Conservation (phyloP, 2,329 filamentous ascomycete species). For the Camillea tinctor region DNA sequence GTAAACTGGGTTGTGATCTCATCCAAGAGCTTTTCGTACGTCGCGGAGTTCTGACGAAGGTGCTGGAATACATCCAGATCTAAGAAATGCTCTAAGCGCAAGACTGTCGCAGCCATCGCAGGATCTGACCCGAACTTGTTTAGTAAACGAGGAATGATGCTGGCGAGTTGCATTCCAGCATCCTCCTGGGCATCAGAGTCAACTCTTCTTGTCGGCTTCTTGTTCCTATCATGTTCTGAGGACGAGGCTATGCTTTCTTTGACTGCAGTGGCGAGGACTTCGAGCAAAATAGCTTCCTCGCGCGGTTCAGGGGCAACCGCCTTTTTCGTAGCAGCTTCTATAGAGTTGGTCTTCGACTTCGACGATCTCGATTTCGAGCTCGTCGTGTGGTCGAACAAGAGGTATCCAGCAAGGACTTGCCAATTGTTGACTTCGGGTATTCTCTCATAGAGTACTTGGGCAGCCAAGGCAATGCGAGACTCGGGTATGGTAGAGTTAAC, state of each 20-base stretch:
- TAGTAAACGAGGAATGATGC: slow-evolving; percentile 77
- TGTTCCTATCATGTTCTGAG: slow-evolving; percentile 62
- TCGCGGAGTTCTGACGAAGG: slow-evolving; percentile 79
- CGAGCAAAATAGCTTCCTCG: slow-evolving; percentile 83
- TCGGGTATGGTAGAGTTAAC: slow-evolving; percentile 67
- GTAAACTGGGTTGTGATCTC: slow-evolving; percentile 94
- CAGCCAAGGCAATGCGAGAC: slow-evolving; percentile 81
- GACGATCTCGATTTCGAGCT: slow-evolving; percentile 54
- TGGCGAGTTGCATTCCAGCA: slow-evolving; percentile 73
- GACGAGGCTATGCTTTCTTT: slow-evolving; percentile 68
- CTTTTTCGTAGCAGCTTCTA: slow-evolving; percentile 64
- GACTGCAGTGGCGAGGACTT: slow-evolving; percentile 81
- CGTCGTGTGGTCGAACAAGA: slow-evolving; percentile 86
- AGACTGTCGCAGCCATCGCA: slow-evolving; percentile 78
- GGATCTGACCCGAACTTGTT: slow-evolving; percentile 93
- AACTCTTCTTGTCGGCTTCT: slow-evolving; percentile 56
- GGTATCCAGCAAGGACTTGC: slow-evolving; percentile 85
- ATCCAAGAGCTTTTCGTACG: slow-evolving; percentile 77
- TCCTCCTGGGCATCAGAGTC: slow-evolving; percentile 74
- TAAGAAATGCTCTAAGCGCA: slow-evolving; percentile 82
- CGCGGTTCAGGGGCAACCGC: slow-evolving; percentile 70
- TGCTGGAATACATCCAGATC: slow-evolving; percentile 87
- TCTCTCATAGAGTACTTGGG: slow-evolving; percentile 80
- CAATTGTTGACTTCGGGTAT: slow-evolving; percentile 80
- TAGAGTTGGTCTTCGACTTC: slow-evolving; percentile 51